These are phyloP conservation scores for Pseudogymnoascus sp. DNA, from an alignment of 2,329 filamentous ascomycete species.

Conservation along the genomic window DNA sequence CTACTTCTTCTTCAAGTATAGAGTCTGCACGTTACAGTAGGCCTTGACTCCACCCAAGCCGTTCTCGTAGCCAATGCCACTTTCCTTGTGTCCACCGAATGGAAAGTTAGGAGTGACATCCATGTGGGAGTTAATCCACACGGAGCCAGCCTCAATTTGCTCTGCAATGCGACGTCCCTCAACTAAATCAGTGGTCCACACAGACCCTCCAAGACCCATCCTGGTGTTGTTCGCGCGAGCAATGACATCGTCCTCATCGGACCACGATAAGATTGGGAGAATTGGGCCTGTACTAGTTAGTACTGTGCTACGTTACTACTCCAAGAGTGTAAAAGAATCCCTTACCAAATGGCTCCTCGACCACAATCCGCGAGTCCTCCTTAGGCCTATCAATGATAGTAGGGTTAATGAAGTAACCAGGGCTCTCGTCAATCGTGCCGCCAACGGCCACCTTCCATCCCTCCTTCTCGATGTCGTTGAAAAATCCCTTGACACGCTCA, in stretches of 20 bases:
- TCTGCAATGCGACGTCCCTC: constrained; percentile 47
- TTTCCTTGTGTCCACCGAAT: constrained; percentile 30
- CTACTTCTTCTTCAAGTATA: constrained; percentile 20
- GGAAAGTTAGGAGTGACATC: constrained; percentile 38
- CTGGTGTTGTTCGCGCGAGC: constrained; percentile 47
- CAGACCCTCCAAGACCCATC: constrained; percentile 50
- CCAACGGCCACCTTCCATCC: constrained; percentile 45
- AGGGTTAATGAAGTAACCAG: constrained; percentile 50
- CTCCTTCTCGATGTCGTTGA: constrained; percentile 47
- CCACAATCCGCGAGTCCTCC: constrained; percentile 46
- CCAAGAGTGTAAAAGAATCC: not conserved
- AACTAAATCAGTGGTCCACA: constrained; percentile 49
- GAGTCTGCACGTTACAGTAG: constrained; percentile 18
- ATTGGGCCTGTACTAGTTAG: constrained; percentile 45
- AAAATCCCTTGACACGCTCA: constrained; percentile 48
- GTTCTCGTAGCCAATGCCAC: constrained; percentile 27
- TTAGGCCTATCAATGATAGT: constrained; percentile 52
- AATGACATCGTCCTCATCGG: constrained; percentile 53
- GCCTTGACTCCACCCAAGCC: constrained; percentile 17
- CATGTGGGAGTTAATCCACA: constrained; percentile 54
- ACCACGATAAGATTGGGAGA: constrained; percentile 55
- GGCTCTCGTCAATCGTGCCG: not conserved
- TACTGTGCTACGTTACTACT: not conserved
- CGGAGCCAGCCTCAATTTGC: constrained; percentile 50
- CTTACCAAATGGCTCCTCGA: constrained; percentile 51